Evolutionary conservation across 352 stramenopile genomes (phyloP).

Genomic region (Stramenopiles sp.): DNA sequence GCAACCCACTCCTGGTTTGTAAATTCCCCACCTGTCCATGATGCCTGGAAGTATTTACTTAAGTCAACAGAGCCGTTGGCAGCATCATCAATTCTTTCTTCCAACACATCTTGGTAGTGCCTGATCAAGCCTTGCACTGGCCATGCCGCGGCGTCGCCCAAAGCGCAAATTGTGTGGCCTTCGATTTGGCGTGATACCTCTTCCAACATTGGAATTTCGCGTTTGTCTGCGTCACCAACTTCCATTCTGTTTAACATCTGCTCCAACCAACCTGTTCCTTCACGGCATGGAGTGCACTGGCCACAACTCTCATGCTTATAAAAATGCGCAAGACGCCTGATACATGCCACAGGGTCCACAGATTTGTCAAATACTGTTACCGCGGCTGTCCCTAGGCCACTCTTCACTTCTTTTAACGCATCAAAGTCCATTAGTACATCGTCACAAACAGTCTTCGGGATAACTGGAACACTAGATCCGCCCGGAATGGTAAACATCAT

Average conservation of each 20-base stretch:
- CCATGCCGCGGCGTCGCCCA: slow-evolving; percentile 95
- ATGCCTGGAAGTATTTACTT: slow-evolving; percentile 75
- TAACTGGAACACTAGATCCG: slow-evolving; percentile 32
- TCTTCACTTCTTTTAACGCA: slow-evolving; percentile 80
- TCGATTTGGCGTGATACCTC: slow-evolving; percentile 98
- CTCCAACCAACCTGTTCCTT: slow-evolving; percentile 91
- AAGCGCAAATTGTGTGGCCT: slow-evolving; percentile 96
- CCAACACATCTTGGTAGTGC: slow-evolving; percentile 95
- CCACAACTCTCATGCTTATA: slow-evolving; percentile 99
- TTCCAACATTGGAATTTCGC: slow-evolving; percentile 98
- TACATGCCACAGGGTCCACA: slow-evolving; percentile 95
- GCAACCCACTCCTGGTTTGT: slow-evolving; percentile 82
- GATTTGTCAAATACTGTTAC: slow-evolving; percentile 99
- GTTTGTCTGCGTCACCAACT: slow-evolving; percentile 82
- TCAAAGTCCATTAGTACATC: slow-evolving; percentile 99
- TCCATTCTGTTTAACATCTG: slow-evolving; percentile 94
- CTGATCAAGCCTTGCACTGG: slow-evolving; percentile 95
- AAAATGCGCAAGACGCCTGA: slow-evolving; percentile 93
- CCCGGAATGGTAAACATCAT: slow-evolving; percentile 93
- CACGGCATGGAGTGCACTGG: slow-evolving; percentile 96
- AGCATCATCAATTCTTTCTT: slow-evolving; percentile 88
- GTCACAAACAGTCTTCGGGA: slow-evolving; percentile 50
- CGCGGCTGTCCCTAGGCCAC: slow-evolving; percentile 85
- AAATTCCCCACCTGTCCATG: slow-evolving; percentile 83
- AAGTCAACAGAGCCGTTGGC: slow-evolving; percentile 59